Base-by-base conservation (phyloP, 164 flowering plant species). In the Nymphaea colorata region DNA sequence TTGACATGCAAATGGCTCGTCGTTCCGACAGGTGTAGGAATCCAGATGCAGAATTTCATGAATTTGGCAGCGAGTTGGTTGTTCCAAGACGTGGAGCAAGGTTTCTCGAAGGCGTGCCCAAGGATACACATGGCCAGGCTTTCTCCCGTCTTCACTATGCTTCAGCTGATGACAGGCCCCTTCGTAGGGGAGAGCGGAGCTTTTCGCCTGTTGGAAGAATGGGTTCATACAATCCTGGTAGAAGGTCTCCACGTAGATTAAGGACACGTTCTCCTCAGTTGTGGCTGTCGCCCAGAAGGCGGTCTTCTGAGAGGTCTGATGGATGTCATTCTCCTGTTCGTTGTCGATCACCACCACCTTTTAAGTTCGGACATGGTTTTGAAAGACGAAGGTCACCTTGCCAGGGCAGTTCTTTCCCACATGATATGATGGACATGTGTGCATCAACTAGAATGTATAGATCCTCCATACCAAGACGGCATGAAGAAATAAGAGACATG, bases 251-350 rank as follows among this genome's bases (percentile, higher is more conserved):
- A 62, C 79, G 86, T 55, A 73, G 78, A 2, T 84, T 84, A 62
- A 81, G 83, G 72, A 80, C 88, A 43, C 76, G 82, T 80, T 85
- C 86, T 60, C 87, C 86, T 16, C 73, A 60, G 68, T 25, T 64
- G 41, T 81, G 79, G 82, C 68, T 74, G 18, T 71, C 77, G 41
- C 73, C 79, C 25, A 77, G 45, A 44, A 83, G 83, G 67, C 76
- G 81, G 66, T 80, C 79, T 44, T 74, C 84, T 11, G 74, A 78
- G 36, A 25, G 36, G 36, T 25, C 36, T 25, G 36, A 25, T 25
- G 36, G 36, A 25, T 25, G 36, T 25, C 36, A 25, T 25, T 25
- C 36, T 25, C 36, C 36, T 25, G 36, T 25, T 25, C 36, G 36
- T 25, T 25, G 36, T 25, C 36, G 36, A 25, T 25, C 36, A 25